Evolutionary conservation across 345 rosid species (phyloP), one percentile per base, ranked within the genome.

Genomic region (Syzygium jambos): DNA sequence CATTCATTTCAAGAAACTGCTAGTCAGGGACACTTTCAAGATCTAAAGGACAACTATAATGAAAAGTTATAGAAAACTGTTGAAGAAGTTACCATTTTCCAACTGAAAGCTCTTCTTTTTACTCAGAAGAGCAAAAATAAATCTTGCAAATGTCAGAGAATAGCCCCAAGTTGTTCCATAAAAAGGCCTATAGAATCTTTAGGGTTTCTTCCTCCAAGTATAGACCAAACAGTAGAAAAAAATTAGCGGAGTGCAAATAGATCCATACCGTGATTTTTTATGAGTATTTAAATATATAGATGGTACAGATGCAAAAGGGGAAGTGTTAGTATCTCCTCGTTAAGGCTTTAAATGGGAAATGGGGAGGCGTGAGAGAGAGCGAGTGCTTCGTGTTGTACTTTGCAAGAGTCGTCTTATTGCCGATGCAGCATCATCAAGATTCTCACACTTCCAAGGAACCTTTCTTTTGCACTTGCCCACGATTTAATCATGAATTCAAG

Each of bases 351-450:
- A 73, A 43, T 73, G 82, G 82, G 82, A 73, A 73, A 68, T 61
- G 73, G 73, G 73, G 38, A 61, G 73, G 73, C 73, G 73, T n/a
- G 38, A 61, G 34, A 61, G 34, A n/a, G 17, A 61, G 34, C 73
- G 73, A 61, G 19, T 61, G 73, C 17, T 61, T n/a, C 73, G 73
- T 61, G 73, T 30, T 34, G 80, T 73, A 38, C 49, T 73, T 38
- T 41, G 49, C 82, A 68, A 88, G 63, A 30, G 41, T 78, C 56
- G 85, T 83, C 95, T 86, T 90, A 91, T 95, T 95, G 97, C 96
- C 86, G 98, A 95, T 96, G 99, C 99, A 97, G 97, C 99, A 97
- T 97, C 99, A 97, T 97, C 99, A 97, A 94, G 99, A 97, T 97
- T 97, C 99, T 95, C 99, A 97, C 84, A 51, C 89, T 84, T 86